Percentiles rank a stretch among this genome's conserved stretches.
Evolutionary conservation across 495 filamentous ascomycete species (phyloP).

Genomic region (Trichocladium antarcticum): DNA sequence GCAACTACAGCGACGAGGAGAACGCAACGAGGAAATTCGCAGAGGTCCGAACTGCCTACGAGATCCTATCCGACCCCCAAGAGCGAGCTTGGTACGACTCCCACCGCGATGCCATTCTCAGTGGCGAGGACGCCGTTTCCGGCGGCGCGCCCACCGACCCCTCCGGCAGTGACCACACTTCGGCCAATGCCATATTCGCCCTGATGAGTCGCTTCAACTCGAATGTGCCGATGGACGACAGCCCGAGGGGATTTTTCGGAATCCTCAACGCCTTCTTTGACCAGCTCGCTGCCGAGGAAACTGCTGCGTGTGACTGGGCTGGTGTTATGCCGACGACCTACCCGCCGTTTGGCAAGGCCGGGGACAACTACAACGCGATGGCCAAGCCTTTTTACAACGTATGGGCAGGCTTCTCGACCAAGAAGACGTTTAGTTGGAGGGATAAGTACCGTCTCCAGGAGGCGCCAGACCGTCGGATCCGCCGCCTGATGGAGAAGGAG

Average conservation of each 20-base stretch:
- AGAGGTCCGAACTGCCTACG: conserved; percentile 84
- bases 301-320: conserved; percentile 57
- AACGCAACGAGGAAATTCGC: conserved; percentile 76
- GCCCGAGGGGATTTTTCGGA: conserved; percentile 69
- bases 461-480: conserved; percentile 72
- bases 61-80: conserved; percentile 88
- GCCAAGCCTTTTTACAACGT: conserved; percentile 70
- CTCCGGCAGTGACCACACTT: conserved; percentile 58
- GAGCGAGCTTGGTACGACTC: conserved; percentile 97
- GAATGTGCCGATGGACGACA: conserved; percentile 65
- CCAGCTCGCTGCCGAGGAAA: conserved; percentile 71
- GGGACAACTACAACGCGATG: conserved; percentile 56
- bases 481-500: conserved; percentile 88
- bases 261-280: conserved; percentile 63
- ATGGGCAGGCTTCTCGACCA: conserved; percentile 76
- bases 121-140: conserved; percentile 43
- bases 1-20: conserved; percentile 80
- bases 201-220: conserved; percentile 67
- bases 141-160: conserved; percentile 42
- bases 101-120: conserved; percentile 74
- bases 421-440: conserved; percentile 79
- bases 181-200: conserved; percentile 59
- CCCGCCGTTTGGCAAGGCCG: conserved; percentile 64
- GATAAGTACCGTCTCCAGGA: conserved; percentile 72
- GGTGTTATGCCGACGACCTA: conserved; percentile 46